Conservation (phyloP, 345 rosid genomes). For the Erodium maritimum region DNA sequence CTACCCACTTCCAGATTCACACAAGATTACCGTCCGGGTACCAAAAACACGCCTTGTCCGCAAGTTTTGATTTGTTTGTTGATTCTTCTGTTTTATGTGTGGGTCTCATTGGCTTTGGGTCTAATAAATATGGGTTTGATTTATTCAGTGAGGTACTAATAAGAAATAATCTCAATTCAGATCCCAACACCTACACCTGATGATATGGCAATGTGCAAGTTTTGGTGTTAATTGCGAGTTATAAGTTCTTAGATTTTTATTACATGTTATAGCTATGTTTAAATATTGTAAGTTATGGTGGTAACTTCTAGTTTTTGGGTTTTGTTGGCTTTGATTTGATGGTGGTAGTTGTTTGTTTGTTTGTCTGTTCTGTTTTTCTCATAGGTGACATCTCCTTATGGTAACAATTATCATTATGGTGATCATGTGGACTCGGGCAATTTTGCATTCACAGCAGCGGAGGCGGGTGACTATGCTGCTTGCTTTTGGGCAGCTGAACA, state of each 20-base stretch:
- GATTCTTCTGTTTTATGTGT: too few species aligned
- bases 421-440: conserved; percentile 51
- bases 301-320: background rate
- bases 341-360: background rate
- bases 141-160: too few species aligned
- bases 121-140: too few species aligned
- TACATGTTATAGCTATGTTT: too few species aligned
- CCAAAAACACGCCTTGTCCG: background rate
- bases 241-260: too few species aligned
- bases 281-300: background rate
- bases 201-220: too few species aligned
- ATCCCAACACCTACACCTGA: too few species aligned
- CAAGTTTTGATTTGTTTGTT: background rate
- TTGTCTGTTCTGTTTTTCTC: background rate
- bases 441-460: conserved; percentile 61
- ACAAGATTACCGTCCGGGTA: conserved; percentile 52
- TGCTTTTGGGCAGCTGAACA: conserved; percentile 54
- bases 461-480: conserved; percentile 47
- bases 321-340: background rate
- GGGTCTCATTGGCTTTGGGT: background rate
- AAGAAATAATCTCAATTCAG: too few species aligned
- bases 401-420: conserved; percentile 37
- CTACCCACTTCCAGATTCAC: conserved; percentile 40
- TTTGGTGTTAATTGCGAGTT: too few species aligned
- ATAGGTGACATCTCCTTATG: conserved; percentile 58